Conservation (phyloP, 768 basidiomycete genomes). For the Hebeloma cylindrosporum region DNA sequence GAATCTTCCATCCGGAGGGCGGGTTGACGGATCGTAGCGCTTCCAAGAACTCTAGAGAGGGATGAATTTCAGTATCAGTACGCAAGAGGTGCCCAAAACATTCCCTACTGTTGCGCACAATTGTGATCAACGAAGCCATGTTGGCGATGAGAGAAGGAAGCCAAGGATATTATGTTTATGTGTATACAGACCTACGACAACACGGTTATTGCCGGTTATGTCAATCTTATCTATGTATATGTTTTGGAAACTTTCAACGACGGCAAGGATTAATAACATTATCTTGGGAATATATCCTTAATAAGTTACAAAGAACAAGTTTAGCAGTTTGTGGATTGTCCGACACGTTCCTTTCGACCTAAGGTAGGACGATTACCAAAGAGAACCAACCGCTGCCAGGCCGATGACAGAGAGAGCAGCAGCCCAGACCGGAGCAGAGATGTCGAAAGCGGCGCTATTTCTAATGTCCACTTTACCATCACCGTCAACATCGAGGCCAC, state of each 20-base stretch:
- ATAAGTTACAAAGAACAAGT: no score
- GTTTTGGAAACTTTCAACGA: conserved; percentile 1
- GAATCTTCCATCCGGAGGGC: conserved; percentile 91
- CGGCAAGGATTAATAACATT: no score
- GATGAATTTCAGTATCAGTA: conserved; percentile 3
- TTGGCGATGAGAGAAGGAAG: conserved; percentile 8
- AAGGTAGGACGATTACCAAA: no score
- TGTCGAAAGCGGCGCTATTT: conserved; percentile 3
- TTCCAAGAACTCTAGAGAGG: conserved; percentile 73
- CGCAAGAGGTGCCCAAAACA: not conserved
- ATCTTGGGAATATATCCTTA: no score
- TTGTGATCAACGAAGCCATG: conserved; percentile 45
- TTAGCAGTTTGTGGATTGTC: no score
- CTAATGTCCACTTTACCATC: conserved; percentile 34
- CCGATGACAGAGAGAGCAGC: conserved; percentile 6
- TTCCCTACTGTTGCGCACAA: conserved; percentile 43
- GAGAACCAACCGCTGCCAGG: not conserved
- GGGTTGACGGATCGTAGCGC: conserved; percentile 87
- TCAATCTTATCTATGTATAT: conserved; percentile 10
- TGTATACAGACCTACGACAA: not conserved
- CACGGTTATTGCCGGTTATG: conserved; percentile 13
- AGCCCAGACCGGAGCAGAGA: conserved; percentile 3
- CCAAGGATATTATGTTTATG: conserved; percentile 10
- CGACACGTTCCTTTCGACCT: no score
- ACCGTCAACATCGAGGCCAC: conserved; percentile 37